Evolutionary conservation across 2,329 filamentous ascomycete genomes (phyloP), one percentile per base, ranked within the genome.

Genomic region (Sporothrix luriei): DNA sequence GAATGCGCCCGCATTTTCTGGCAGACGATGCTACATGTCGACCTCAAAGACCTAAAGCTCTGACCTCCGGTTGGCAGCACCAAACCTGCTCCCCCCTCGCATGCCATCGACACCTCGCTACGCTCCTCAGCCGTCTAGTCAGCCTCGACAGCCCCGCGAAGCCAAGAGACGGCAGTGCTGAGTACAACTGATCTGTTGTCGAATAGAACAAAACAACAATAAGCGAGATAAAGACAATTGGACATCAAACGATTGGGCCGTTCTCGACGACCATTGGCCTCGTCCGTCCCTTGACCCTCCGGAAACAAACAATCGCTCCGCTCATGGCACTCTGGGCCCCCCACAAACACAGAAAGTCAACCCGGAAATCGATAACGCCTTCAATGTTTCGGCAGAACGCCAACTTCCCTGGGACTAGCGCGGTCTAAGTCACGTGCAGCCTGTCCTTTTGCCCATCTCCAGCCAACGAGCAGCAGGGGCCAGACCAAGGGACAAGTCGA

Each of bases 401-500:
- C 61, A 29, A n/a, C 26, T 64, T 49, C 16, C 24, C 40, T 24
- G 16, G 38, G 43, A 19, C 43, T 64, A 64, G 61, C 40, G 61
- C 16, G 38, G 38, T 19, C 16, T 21, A 26, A 38, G 43, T 62
- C 57, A 62, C 57, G 57, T 62, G 57, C 21, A 24, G 19, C 6
- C n/a, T 3, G 21, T 38, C 57, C 54, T 38, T 57, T 16, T 57
- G 54, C 11, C 29, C 54, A 57, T n/a, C 14, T 57, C 9, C 52
- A 55, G 24, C 24, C 52, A 54, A 54, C 11, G 52, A 54, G 55
- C 33, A 33, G 40, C 57, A 62, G 43, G 61, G 40, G 61, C 24
- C 61, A 64, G 61, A 64, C 61, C 61, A 43, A 21, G 40, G 40
- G 24, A 29, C 59, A 48, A 65, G 61, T 48, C 61, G 10, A 65